A percentile compares a stretch with the other conserved stretches of the same genome.
phyloP scores from a whole-genome alignment of 108 stramenopile species.

The Nannochloropsis gaditana region DNA sequence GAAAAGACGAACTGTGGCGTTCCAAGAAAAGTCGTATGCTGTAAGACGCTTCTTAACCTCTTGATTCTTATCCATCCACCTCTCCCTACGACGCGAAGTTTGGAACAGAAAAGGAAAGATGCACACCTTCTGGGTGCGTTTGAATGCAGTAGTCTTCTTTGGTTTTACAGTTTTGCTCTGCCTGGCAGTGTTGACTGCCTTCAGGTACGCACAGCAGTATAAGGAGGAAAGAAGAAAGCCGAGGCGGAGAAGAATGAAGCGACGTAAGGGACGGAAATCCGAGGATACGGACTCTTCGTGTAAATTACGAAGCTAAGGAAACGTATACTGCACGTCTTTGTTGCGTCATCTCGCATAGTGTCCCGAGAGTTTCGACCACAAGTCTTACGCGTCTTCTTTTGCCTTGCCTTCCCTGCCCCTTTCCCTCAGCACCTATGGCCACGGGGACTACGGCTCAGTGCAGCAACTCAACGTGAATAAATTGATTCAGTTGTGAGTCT shows the following conservation, averaged over 20 bases:
- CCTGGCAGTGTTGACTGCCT: slow-evolving; percentile 73
- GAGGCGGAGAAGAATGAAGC: not conserved
- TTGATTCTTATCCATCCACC: too few relatives aligned
- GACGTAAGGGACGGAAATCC: not conserved
- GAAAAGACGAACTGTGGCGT: too few relatives aligned
- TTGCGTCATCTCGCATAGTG: not conserved
- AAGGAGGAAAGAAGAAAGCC: not conserved
- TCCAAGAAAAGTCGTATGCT: too few relatives aligned
- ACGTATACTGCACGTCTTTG: not conserved
- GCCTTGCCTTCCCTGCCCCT: too few relatives aligned
- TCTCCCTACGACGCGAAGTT: too few relatives aligned
- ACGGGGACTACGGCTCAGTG: not conserved
- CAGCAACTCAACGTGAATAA: slow-evolving; percentile 5
- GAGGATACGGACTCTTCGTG: not conserved
- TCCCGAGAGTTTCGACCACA: not conserved
- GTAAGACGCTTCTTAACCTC: too few relatives aligned
- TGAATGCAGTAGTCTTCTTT: slow-evolving; percentile 98
- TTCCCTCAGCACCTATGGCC: not conserved
- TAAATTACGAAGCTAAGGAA: not conserved
- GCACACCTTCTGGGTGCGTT: slow-evolving; percentile 78
- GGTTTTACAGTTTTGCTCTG: slow-evolving; percentile 87
- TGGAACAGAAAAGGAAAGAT: slow-evolving; percentile 21
- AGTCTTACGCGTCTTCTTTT: not conserved
- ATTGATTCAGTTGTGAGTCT: slow-evolving; percentile 1
- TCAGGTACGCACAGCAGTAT: slow-evolving; percentile 47